These are phyloP conservation scores for Pyrenophora teres DNA, from an alignment of 2,329 filamentous ascomycete species.

Conservation along the genomic window DNA sequence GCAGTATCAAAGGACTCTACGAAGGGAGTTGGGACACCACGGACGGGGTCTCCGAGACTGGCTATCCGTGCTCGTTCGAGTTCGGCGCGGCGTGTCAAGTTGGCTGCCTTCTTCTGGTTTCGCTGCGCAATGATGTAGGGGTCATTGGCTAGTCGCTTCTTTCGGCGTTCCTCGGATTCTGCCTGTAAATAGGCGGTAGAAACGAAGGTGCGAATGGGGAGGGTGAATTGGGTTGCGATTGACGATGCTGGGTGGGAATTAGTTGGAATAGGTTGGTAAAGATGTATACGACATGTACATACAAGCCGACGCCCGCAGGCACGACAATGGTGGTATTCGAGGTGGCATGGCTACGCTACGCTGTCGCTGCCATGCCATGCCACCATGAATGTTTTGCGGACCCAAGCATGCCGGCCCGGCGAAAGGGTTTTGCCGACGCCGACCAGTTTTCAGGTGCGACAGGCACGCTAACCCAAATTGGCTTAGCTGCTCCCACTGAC, in stretches of 20 bases:
- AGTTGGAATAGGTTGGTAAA: slow-evolving; percentile 1
- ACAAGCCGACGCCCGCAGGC: slow-evolving; percentile 51
- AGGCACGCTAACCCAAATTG: no score
- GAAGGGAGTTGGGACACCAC: slow-evolving; percentile 80
- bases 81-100: slow-evolving; percentile 73
- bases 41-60: slow-evolving; percentile 75
- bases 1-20: slow-evolving; percentile 77
- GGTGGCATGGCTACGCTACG: slow-evolving; percentile 50
- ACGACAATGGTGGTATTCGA: slow-evolving; percentile 52
- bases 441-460: not conserved
- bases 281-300: not conserved
- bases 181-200: slow-evolving; percentile 68
- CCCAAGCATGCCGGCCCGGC: not conserved
- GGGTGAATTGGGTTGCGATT: slow-evolving; percentile 48
- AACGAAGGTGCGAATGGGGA: slow-evolving; percentile 63
- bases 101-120: slow-evolving; percentile 81
- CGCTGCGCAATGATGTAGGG: slow-evolving; percentile 83
- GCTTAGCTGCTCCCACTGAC: slow-evolving; percentile 22
- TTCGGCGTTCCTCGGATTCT: slow-evolving; percentile 50
- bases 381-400: slow-evolving; percentile 25
- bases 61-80: slow-evolving; percentile 68
- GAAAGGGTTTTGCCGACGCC: slow-evolving; percentile 15
- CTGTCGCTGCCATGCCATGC: slow-evolving; percentile 8
- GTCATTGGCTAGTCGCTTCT: slow-evolving; percentile 71
- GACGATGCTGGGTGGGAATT: slow-evolving; percentile 17